Percentiles rank a stretch among this genome's conserved stretches.
phyloP scores from a whole-genome alignment of 2,329 filamentous ascomycete species.

The Colletotrichum salicis region DNA sequence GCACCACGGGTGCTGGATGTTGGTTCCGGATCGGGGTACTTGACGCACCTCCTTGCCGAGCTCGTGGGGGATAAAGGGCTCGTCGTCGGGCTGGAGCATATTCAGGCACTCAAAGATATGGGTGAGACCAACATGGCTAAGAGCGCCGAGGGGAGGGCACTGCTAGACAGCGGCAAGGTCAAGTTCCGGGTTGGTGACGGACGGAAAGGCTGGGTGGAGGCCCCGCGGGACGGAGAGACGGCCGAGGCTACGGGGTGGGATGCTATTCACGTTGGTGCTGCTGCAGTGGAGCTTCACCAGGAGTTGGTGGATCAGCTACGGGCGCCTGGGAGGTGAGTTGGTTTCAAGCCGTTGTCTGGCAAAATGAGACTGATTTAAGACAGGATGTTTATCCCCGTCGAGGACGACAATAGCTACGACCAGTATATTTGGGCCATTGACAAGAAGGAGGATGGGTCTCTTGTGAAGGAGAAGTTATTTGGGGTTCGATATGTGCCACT shows the following conservation, averaged over 20 bases:
- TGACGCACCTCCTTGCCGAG: constrained; percentile 89
- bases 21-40: constrained; percentile 81
- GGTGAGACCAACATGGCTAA: constrained; percentile 74
- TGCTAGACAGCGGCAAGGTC: constrained; percentile 74
- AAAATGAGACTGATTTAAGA: constrained; percentile 24
- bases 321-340: constrained; percentile 72
- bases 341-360: constrained; percentile 18
- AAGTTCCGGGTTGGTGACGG: constrained; percentile 82
- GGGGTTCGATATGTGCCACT: constrained; percentile 82
- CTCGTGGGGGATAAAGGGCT: constrained; percentile 66
- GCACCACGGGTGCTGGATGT: constrained; percentile 74
- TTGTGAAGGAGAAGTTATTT: constrained; percentile 71
- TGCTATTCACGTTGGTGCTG: constrained; percentile 94
- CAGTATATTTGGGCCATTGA: constrained; percentile 81
- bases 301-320: constrained; percentile 81
- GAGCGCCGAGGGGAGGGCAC: constrained; percentile 63
- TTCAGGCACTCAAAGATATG: constrained; percentile 69
- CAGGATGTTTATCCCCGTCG: constrained; percentile 81
- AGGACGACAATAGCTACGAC: constrained; percentile 55
- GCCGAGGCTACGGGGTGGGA: constrained; percentile 75
- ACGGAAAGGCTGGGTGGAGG: constrained; percentile 69
- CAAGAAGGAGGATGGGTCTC: constrained; percentile 72
- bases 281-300: constrained; percentile 78
- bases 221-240: constrained; percentile 53
- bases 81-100: constrained; percentile 82